Evolutionary conservation across 192 early-diverging fungal species (phyloP).

Genomic region (Coemansia asiatica): DNA sequence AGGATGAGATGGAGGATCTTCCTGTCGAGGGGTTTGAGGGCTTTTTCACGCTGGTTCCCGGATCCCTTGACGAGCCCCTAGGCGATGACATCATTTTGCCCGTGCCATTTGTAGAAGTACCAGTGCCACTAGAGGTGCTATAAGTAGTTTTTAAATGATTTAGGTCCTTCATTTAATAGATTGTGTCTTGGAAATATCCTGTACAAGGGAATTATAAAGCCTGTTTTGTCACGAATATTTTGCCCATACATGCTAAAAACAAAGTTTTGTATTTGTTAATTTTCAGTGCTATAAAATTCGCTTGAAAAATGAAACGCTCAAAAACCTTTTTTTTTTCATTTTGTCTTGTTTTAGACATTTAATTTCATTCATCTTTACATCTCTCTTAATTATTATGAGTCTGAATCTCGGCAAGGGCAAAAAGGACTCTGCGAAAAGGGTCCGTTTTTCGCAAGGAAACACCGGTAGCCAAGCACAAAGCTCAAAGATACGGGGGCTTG

Average conservation of each 20-base stretch:
- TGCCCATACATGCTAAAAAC: neutral
- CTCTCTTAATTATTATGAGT: neutral
- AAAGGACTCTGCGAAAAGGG: neutral
- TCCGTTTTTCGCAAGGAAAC: constrained; percentile 6
- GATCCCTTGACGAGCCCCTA: constrained; percentile 30
- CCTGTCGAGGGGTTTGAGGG: constrained; percentile 38
- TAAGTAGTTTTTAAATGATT: neutral
- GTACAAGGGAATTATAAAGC: too few species aligned
- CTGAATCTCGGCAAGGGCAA: neutral
- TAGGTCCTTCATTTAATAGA: too few species aligned
- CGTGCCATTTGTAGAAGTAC: constrained; percentile 36
- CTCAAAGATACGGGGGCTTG: neutral
- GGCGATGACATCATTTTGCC: constrained; percentile 28
- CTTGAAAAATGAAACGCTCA: too few species aligned
- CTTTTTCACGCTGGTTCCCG: constrained; percentile 42
- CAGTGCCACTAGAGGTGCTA: constrained; percentile 31
- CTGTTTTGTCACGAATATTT: neutral
- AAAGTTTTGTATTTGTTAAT: too few species aligned
- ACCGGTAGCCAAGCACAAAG: neutral
- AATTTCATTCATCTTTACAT: neutral
- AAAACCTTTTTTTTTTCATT: neutral
- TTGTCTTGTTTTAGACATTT: neutral
- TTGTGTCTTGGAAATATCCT: too few species aligned
- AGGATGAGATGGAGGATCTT: constrained; percentile 29
- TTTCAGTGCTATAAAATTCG: too few species aligned